Base-by-base conservation (phyloP, 192 early-diverging fungal genomes). In the Dissophora ornata region DNA sequence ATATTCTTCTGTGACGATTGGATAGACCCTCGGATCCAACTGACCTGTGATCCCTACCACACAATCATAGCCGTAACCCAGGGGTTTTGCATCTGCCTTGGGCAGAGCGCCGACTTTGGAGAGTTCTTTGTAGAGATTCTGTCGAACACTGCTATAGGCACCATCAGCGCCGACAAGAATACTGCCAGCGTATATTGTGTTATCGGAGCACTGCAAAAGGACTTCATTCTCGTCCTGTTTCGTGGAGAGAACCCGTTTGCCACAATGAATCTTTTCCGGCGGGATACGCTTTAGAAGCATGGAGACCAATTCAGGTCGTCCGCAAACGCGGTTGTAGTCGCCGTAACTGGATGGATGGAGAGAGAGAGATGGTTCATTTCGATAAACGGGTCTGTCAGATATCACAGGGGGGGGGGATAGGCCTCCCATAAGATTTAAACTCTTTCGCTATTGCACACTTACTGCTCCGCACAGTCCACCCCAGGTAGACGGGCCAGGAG, bases 161-260 rank as follows among this genome's bases (percentile, higher is more conserved):
- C 58, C 68, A 30, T 70, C 68, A n/a, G 68, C 58, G 30, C 68
- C 68, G 24, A 70, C 51, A 16, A 70, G 22, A 6, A 70, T 70
- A 28, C 22, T 61, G 11, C 68, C 68, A 18, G 28, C 13, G 26
- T 61, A 61, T 4, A 25, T 46, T 4, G 30, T 59, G 42, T 55
- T 62, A 25, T 70, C 51, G 19, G 49, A 54, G 25, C 68, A 70
- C 11, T 47, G 30, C 7, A 70, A 16, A 3, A 21, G 34, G 29
- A 69, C 68, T 13, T 61, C 41, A 21, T 61, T 29, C 2, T 70
- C 51, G 12, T 70, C 68, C 8, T 70, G 68, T 33, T 44, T 54
- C 5, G 30, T 55, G 10, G 51, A 46, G 18, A 62, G 58, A 1
- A 54, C 68, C 7, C 58, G 57, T 26, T 53, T 70, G 12, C 55